phyloP scores from a whole-genome alignment of 164 flowering plant species.

The Stephania cephalantha region DNA sequence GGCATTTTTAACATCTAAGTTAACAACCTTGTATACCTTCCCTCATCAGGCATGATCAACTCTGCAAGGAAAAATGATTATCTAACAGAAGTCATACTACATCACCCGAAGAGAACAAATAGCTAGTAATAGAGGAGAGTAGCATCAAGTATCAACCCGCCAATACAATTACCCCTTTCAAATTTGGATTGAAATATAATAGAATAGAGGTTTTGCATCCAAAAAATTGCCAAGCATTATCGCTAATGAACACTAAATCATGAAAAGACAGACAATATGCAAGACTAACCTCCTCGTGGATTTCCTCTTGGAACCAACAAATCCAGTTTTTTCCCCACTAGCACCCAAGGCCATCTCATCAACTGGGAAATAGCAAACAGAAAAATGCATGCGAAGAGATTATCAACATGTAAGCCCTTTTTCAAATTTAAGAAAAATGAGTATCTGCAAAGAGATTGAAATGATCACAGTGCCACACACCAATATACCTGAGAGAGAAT shows the following conservation, averaged over 20 bases:
- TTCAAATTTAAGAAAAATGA: too few species aligned
- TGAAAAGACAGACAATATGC: background rate
- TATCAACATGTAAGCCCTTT: too few species aligned
- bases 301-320: constrained; percentile 45
- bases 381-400: constrained; percentile 4
- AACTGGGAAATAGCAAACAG: constrained; percentile 25
- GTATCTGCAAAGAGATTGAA: background rate
- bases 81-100: background rate
- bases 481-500: constrained; percentile 29
- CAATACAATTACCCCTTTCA: background rate
- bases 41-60: background rate
- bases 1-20: background rate
- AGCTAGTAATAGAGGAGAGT: background rate
- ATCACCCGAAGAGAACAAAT: background rate
- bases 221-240: background rate
- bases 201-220: background rate
- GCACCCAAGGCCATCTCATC: constrained; percentile 20
- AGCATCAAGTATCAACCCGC: background rate
- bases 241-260: background rate
- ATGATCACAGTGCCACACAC: constrained; percentile 3
- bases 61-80: background rate
- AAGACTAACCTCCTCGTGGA: constrained; percentile 31
- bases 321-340: constrained; percentile 21
- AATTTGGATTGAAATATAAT: background rate
- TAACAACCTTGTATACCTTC: background rate